Base-by-base conservation (phyloP, 179 eudicot species). In the Beta lomatogona region DNA sequence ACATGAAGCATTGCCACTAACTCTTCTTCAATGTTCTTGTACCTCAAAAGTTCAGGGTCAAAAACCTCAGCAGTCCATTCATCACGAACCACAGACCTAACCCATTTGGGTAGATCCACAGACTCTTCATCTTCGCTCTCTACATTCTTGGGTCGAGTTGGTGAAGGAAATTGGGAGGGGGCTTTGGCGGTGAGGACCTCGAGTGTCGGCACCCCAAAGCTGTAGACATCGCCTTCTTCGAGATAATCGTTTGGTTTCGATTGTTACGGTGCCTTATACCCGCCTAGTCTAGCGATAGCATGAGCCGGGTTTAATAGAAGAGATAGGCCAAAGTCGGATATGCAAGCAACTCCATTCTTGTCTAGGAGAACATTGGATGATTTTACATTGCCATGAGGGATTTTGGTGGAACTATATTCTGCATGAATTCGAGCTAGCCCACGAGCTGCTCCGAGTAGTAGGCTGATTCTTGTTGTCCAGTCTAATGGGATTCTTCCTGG, bases 41-140 rank as follows among this genome's bases (percentile, higher is more conserved):
- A 94, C 92, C 98, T 92, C 81, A 93, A 64, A 59, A 94, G 82
- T 54, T 94, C 98, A 2, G 88, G 88, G 78, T 95, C 98, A 76
- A 92, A 95, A 59, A 95, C 97, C 79, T 95, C 97, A 0, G 97
- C 94, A 8, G 97, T 95, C 99, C 99, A 95, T 88, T 95, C 97
- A 76, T 93, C 97, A 57, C 92, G 88, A 73, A 92, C 98, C 80
- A 92, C 93, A 0, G 97, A 95, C 78, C 88, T 84, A 1, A 95
- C 98, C 98, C 99, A 95, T 65, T 88, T 91, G 9, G 98, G 97
- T 80, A 93, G 86, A 64, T 95, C 98, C 77, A 86, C 84, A 1
- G 88, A 75, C 50, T 58, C 81, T 41, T 87, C 92, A 58, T 86
- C 92, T 31, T 89, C 92, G 4, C 6, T 25, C 50, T 69, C 87